Base-by-base conservation (phyloP, 768 basidiomycete genomes). In the Cystofilobasidium bisporidii region DNA sequence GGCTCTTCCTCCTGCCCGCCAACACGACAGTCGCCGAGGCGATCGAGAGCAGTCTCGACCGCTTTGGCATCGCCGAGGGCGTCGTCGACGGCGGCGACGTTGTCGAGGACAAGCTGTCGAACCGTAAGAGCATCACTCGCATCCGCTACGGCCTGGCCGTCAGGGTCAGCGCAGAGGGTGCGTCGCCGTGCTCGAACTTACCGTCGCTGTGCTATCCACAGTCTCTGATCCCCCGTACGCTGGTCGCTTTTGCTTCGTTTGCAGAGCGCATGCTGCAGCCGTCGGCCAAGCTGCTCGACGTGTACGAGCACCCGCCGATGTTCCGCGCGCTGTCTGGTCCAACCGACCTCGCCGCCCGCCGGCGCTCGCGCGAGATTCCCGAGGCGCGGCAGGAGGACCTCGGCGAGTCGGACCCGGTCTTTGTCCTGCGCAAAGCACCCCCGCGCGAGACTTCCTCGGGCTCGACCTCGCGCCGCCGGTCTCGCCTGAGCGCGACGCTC, bases 51-150 rank as follows among this genome's bases (percentile, higher is more conserved):
- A 88, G 87, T 8, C 75, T 99, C 70, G 96, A 97, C 74, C 79
- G 91, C 67, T 97, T 98, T 74, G 96, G 96, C 2, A 96, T 99
- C 65, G 80, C 84, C 41, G 94, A 96, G 45, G 96, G 93, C n/a
- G 91, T 99, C 1, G 94, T 98, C 2, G 93, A 97, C 76, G 96
- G 96, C 2, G 96, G 96, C 1, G 96, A 99, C 76, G 94, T 97
- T 73, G 84, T 99, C 0, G 96, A 99, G 77, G 94, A 97, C 75
- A 92, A 94, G 75, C 80, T 86, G 40, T 81, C 83, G 10, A 91
- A 91, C 78, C 81, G 92, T 67, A 81, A 86, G 71, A 94, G 90
- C 65, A 80, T 83, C 10, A 77, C 83, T 12, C 82, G 89, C 66
- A 88, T 97, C 41, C 82, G 91, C 64, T 98, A 98, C 75, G 83